Percentiles rank a stretch among this genome's conserved stretches.
Conservation (phyloP, 78 protist species). For the Anaeramoeba flamelloides region DNA sequence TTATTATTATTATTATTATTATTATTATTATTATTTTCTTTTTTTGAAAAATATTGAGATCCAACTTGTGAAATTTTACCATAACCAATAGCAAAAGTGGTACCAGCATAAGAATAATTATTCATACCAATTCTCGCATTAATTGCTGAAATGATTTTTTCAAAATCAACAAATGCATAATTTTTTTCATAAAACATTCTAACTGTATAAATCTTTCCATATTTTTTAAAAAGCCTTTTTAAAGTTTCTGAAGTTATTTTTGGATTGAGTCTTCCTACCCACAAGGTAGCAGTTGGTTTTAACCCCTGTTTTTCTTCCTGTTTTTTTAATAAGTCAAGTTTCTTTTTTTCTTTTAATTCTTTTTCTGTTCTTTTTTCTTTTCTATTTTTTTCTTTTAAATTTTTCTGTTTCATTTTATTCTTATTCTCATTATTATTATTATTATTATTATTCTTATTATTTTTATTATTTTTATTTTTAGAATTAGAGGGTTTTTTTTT, state of each 20-base stretch:
- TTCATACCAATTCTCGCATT: no score
- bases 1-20: not conserved
- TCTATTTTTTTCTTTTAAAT: not conserved
- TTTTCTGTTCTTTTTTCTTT: not conserved
- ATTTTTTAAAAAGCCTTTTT: no score
- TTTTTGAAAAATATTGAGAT: no score
- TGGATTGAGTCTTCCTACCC: not conserved
- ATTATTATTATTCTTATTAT: not conserved
- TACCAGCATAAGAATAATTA: no score
- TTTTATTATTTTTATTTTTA: not conserved
- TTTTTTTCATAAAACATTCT: no score
- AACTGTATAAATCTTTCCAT: no score
- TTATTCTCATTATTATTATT: not conserved
- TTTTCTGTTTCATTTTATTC: not conserved
- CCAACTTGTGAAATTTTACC: no score
- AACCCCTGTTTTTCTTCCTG: not conserved
- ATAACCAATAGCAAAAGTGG: no score
- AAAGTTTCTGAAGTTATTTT: not conserved
- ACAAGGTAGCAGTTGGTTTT: not conserved
- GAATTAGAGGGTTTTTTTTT: not conserved
- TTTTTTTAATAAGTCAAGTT: not conserved
- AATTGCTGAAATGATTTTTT: no score
- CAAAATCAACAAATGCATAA: no score
- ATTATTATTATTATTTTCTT: no score
- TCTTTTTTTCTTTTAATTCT: not conserved